phyloP scores from a whole-genome alignment of 805 yeast species.

The Debaryomyces castellii region DNA sequence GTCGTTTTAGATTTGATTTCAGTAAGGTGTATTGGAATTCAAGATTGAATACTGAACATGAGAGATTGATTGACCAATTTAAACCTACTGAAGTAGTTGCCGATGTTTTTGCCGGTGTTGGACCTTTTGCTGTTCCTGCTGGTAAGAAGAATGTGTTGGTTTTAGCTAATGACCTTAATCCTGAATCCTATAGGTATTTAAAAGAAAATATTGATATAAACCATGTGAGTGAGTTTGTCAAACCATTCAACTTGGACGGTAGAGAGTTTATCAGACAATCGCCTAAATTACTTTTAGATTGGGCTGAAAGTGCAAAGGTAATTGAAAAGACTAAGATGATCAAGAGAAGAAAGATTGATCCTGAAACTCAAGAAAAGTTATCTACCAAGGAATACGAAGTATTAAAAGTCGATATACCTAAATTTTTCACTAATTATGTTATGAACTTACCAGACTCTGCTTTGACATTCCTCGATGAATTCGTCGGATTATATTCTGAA shows the following conservation, averaged over 20 bases:
- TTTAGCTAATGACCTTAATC: constrained; percentile 91
- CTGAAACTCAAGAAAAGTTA: constrained; percentile 26
- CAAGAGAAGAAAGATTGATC: constrained; percentile 37
- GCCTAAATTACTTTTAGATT: constrained; percentile 49
- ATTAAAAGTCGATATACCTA: constrained; percentile 45
- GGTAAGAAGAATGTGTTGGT: constrained; percentile 80
- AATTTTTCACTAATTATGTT: constrained; percentile 66
- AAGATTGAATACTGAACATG: constrained; percentile 91
- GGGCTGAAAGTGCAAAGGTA: constrained; percentile 33
- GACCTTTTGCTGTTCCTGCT: constrained; percentile 97
- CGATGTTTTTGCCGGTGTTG: constrained; percentile 98
- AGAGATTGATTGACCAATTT: constrained; percentile 65
- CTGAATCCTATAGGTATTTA: constrained; percentile 75
- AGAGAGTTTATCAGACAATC: constrained; percentile 71
- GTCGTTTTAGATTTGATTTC: constrained; percentile 84
- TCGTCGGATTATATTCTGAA: constrained; percentile 64
- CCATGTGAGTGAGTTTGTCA: constrained; percentile 58
- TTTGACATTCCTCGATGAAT: constrained; percentile 74
- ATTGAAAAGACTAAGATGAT: constrained; percentile 36
- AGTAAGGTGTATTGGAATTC: constrained; percentile 97
- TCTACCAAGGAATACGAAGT: constrained; percentile 10
- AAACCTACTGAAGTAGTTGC: constrained; percentile 72
- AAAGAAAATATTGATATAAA: constrained; percentile 61
- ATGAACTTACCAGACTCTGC: constrained; percentile 98
- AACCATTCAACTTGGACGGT: constrained; percentile 76